phyloP scores from a whole-genome alignment of 2,329 filamentous ascomycete species.

The Colletotrichum limetticola region DNA sequence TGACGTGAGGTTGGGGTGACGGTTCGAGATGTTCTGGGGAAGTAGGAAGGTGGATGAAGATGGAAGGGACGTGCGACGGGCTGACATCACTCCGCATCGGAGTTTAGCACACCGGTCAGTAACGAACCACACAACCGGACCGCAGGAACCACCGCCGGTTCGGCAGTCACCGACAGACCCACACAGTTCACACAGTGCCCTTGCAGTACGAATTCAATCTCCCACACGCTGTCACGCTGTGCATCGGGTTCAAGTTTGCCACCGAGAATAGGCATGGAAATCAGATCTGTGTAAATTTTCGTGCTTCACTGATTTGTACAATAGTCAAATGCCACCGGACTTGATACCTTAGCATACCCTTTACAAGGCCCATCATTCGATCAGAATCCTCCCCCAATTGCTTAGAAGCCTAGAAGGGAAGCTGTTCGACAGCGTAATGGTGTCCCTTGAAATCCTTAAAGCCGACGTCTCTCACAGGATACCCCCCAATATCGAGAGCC shows the following conservation, averaged over 20 bases:
- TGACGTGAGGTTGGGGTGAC: conserved; percentile 15
- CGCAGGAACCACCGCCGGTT: conserved; percentile 3
- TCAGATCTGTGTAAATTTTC: too few species aligned
- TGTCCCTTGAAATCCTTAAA: conserved; percentile 42
- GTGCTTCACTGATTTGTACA: too few species aligned
- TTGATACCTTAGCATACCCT: too few species aligned
- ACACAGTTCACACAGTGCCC: background rate
- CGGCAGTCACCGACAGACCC: background rate
- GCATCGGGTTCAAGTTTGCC: too few species aligned
- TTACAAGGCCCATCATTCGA: too few species aligned
- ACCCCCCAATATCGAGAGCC: conserved; percentile 37
- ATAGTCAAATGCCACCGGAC: too few species aligned
- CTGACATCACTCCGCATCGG: conserved; percentile 38
- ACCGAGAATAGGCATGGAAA: too few species aligned
- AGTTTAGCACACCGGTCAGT: conserved; percentile 12
- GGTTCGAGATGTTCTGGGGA: background rate
- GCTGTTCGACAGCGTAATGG: background rate
- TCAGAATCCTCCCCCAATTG: too few species aligned
- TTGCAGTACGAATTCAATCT: background rate
- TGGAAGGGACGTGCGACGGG: conserved; percentile 25
- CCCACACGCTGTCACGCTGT: background rate
- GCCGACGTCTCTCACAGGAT: conserved; percentile 44
- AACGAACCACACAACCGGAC: conserved; percentile 20
- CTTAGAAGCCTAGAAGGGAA: background rate
- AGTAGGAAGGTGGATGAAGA: conserved; percentile 9